Evolutionary conservation across 2,329 filamentous ascomycete genomes (phyloP).

Genomic region (Laburnicola sp.): DNA sequence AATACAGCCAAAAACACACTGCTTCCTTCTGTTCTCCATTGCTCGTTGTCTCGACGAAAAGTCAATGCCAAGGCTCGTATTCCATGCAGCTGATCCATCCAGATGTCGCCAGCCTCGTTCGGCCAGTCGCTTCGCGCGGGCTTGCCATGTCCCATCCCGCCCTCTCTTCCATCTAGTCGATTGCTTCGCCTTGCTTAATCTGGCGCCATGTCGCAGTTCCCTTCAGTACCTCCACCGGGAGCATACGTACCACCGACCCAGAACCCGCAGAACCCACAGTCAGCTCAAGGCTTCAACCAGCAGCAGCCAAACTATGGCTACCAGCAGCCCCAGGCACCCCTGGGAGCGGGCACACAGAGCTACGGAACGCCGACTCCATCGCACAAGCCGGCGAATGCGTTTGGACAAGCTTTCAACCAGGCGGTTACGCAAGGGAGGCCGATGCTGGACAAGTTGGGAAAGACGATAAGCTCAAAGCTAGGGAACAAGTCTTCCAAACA

Average conservation of each 20-base stretch:
- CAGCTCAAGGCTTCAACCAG: slow-evolving; percentile 20
- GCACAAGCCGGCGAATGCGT: slow-evolving; percentile 26
- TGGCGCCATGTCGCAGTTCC: slow-evolving; percentile 38
- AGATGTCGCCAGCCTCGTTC: slow-evolving; percentile 7
- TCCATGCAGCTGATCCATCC: not conserved
- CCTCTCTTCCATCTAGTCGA: not conserved
- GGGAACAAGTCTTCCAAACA: slow-evolving; percentile 29
- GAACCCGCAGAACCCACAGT: slow-evolving; percentile 14
- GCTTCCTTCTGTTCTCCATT: not conserved
- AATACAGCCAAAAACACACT: no score
- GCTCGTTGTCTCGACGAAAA: not conserved
- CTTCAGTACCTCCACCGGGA: slow-evolving; percentile 33
- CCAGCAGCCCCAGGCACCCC: slow-evolving; percentile 18
- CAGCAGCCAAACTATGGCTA: slow-evolving; percentile 25
- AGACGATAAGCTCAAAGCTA: slow-evolving; percentile 42
- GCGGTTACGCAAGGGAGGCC: slow-evolving; percentile 43
- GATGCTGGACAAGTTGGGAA: slow-evolving; percentile 41
- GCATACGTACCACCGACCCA: slow-evolving; percentile 31
- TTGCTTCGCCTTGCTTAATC: not conserved
- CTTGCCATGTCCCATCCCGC: not conserved
- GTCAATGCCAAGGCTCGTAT: slow-evolving; percentile 8
- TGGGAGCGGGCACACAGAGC: not conserved
- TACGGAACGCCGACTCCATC: slow-evolving; percentile 23
- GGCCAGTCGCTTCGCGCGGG: not conserved
- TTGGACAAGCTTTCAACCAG: slow-evolving; percentile 41